Evolutionary conservation across 2,329 filamentous ascomycete species (phyloP), one percentile per base, ranked within the genome.

Genomic region (Penicillium vulpinum): DNA sequence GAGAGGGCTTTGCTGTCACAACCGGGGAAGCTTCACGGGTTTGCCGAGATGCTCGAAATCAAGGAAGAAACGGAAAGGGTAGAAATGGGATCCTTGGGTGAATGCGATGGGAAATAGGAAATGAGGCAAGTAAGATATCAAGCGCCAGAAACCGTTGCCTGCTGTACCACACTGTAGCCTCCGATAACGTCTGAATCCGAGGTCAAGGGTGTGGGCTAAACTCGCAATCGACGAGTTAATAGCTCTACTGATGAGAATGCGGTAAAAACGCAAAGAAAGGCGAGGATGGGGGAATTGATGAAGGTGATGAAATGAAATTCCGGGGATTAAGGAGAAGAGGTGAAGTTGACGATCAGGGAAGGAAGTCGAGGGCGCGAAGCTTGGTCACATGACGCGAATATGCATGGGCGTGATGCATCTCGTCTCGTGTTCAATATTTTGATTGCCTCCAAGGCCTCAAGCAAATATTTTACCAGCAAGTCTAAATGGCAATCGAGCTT

Each of bases 41-140:
- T n/a, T 57, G 46, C 39, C 54, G 61, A 60, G 48, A 57, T 39
- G 47, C 41, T 64, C 51, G 53, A 61, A 49, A 40, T 29, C 44
- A 21, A 33, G 22, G 44, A 54, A 43, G 44, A 57, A 61, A 58
- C 58, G 51, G 24, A 51, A 50, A 56, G 29, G 50, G 51, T 50
- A 52, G 48, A 58, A 41, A 46, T 48, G 50, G 51, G 59, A 48
- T 50, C 50, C 58, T 49, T 57, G 45, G 49, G 53, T 60, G 58
- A 47, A 64, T 61, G 60, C 59, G 62, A 66, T 44, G 59, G 57
- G 47, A 52, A 47, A 49, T 50, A 57, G 54, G 53, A 59, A 63
- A 65, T 51, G 55, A 59, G 54, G 60, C 53, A 60, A 58, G 50
- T 51, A 51, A 54, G 46, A 59, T 49, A 45, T 55, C 51, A 54